Base-by-base conservation (phyloP, 2,329 filamentous ascomycete genomes). In the Penicillium sp. region DNA sequence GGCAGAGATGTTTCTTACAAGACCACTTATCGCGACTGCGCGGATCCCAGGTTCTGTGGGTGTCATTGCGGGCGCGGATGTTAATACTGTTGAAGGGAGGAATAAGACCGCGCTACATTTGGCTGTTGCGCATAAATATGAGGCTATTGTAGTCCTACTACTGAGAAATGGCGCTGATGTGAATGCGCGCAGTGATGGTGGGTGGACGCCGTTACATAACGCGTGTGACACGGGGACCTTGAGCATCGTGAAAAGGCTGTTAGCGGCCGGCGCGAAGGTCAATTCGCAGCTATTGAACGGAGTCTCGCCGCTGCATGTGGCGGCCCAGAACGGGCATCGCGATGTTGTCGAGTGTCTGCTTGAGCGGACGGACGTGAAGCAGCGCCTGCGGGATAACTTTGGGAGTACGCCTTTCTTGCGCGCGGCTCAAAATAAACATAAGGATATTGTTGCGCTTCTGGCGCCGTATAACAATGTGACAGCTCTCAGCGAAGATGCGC, bases 191-290 rank as follows among this genome's bases (percentile, higher is more conserved):
- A 78, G 83, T 62, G 79, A 80, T 55, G 84, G 84, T 49, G 81
- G 79, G 13, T 85, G 84, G 82, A 85, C 82, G 7, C 79, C 84
- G 3, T 70, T 86, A 41, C 83, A 85, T 66, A 83, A 83, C 78
- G 83, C 84, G 3, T 83, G 83, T 11, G 81, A 83, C 63, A 81
- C 81, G 51, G 83, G 83, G 1, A 78, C 74, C 55, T 75, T 77
- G 61, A 73, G 74, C 13, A 79, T 83, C 15, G 82, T 83, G 29
- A 72, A 71, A 19, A 75, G 81, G 30, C 71, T 86, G 29, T 62
- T 85, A 29, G 67, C 66, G 13, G 69, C 69, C 8, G 75, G 71
- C 3, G 75, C 77, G 8, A 70, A 74, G 41, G 69, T 79, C 49
- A 79, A 80, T 60, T 73, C 71, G 23, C 76, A 77, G 63, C 52